Evolutionary conservation across 768 basidiomycete species (phyloP).

Genomic region (Punctularia strigosozonata): DNA sequence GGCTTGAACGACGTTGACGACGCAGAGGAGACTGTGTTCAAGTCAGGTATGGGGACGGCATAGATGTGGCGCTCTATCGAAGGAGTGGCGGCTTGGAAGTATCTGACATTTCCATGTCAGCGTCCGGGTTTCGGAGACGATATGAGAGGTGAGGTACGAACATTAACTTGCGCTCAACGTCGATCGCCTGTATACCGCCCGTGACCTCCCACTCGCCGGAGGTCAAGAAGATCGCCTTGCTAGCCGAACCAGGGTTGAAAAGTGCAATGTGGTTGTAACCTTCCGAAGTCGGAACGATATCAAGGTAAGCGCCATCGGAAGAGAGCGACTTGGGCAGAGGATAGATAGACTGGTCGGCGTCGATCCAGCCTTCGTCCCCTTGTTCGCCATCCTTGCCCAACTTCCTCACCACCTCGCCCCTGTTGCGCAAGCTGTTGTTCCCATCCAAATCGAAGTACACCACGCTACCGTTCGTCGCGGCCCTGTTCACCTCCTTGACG

Average conservation of each 20-base stretch:
- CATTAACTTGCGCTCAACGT: conserved; percentile 57
- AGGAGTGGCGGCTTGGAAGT: conserved; percentile 80
- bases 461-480: conserved; percentile 71
- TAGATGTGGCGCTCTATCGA: conserved; percentile 77
- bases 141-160: conserved; percentile 27
- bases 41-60: conserved; percentile 66
- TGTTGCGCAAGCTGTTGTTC: conserved; percentile 12
- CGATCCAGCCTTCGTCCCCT: conserved; percentile 92
- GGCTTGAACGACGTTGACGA: conserved; percentile 12
- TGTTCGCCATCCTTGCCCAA: conserved; percentile 79
- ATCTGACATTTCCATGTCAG: conserved; percentile 33
- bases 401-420: conserved; percentile 54
- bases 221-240: conserved; percentile 73
- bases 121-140: not conserved
- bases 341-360: conserved; percentile 53
- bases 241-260: conserved; percentile 65
- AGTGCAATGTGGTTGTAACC: conserved; percentile 92
- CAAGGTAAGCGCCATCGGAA: conserved; percentile 66
- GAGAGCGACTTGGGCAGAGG: conserved; percentile 32
- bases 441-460: conserved; percentile 54
- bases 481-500: conserved; percentile 79
- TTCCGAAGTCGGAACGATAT: conserved; percentile 69
- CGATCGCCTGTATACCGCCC: conserved; percentile 59
- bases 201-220: conserved; percentile 87
- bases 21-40: conserved; percentile 21